These are phyloP conservation scores for Kluyveromyces sp. DNA, from an alignment of 1,139 yeast species.

Conservation along the genomic window DNA sequence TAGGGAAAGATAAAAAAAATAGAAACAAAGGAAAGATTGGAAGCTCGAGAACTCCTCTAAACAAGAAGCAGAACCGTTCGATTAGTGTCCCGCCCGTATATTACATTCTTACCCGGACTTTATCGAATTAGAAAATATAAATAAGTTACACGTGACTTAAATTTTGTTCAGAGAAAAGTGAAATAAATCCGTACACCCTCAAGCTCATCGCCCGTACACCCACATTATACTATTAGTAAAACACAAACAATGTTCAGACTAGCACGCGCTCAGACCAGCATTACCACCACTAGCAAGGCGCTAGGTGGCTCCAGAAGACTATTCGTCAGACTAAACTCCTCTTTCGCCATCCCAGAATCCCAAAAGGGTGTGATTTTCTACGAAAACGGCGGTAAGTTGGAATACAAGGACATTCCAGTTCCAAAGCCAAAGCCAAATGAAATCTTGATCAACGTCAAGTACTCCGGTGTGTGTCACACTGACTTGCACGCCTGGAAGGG, in stretches of 20 bases:
- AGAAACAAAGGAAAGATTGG: too few species aligned
- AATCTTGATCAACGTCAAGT: conserved; percentile 51
- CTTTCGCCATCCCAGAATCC: conserved; percentile 34
- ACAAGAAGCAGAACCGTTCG: too few species aligned
- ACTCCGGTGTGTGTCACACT: conserved; percentile 66
- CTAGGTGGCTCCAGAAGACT: background rate
- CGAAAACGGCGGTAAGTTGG: conserved; percentile 41
- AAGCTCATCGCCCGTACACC: background rate
- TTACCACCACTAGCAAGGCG: background rate
- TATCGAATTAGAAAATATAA: too few species aligned
- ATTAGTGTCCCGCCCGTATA: too few species aligned
- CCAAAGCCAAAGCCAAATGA: conserved; percentile 57
- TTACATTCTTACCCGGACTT: too few species aligned
- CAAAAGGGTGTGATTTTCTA: conserved; percentile 48
- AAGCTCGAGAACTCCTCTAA: too few species aligned
- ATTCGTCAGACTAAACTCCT: conserved; percentile 4
- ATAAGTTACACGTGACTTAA: background rate
- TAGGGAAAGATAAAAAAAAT: too few species aligned
- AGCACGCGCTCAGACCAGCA: conserved; percentile 1
- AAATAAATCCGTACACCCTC: background rate
- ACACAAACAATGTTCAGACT: conserved; percentile 1
- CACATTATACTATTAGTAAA: background rate
- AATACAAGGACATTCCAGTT: conserved; percentile 51
- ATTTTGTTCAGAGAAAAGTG: background rate
- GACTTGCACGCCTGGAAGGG: conserved; percentile 68